Base-by-base conservation (phyloP, 192 early-diverging fungal genomes). In the Linnemannia exigua region DNA sequence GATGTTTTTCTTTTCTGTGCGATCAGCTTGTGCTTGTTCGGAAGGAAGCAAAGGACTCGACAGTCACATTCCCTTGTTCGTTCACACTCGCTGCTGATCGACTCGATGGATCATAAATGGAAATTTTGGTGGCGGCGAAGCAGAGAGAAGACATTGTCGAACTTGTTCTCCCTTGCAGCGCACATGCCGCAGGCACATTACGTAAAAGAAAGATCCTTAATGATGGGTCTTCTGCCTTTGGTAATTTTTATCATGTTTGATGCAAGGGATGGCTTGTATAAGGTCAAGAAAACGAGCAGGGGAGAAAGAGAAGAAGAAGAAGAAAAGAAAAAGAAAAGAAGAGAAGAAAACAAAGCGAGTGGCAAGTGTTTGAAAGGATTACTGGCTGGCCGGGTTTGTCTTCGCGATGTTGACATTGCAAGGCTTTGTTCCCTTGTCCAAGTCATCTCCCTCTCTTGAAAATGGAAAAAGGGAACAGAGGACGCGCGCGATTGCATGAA, bases 171-270 rank as follows among this genome's bases (percentile, higher is more conserved):
- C 20, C 22, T n/a, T 54, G 22, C 52, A 54, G 52, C 8, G 15
- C 20, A 4, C 50, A 51, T 51, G 5, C 50, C 15, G 16, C 16
- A 19, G 19, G 50, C 20, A 20, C 17, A 52, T 14, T 14, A 50
- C n/a, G n/a, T n/a, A n/a, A n/a, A n/a, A n/a, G n/a, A n/a, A n/a
- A n/a, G n/a, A n/a, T n/a, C 28, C 37, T 67, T 61, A 41, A 48
- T 33, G 22, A 75, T 75, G 22, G 74, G 66, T 46, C 74, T 36
- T 3, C 54, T 63, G 3, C 38, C 47, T 67, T 44, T 75, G 8
- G 54, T 58, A n/a, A 75, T 75, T 19, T 15, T 28, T 63, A 14
- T 41, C 41, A 44, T n/a, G 41, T 44, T 3, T 41, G 22, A 17
- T 50, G 31, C n/a, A n/a, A n/a, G n/a, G n/a, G n/a, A 0, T 54